Evolutionary conservation across 805 yeast genomes (phyloP).

Genomic region (Zygoascus bituminiphila): DNA sequence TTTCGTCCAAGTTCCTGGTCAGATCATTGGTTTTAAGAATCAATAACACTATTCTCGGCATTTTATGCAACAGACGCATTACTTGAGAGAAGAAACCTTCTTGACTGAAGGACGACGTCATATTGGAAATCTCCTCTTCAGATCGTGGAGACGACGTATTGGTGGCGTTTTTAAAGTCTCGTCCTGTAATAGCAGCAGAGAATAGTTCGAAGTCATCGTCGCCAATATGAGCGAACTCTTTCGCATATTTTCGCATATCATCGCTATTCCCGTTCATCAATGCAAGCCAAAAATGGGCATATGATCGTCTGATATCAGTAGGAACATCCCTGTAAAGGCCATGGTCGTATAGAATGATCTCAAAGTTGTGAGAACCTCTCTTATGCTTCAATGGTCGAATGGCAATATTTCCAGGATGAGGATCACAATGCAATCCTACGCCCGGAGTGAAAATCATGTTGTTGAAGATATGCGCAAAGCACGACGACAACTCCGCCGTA

Average conservation of each 20-base stretch:
- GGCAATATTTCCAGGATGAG: slow-evolving; percentile 95
- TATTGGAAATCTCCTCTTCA: slow-evolving; percentile 53
- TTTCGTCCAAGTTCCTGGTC: slow-evolving; percentile 81
- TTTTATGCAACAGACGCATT: slow-evolving; percentile 66
- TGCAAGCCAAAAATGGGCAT: slow-evolving; percentile 90
- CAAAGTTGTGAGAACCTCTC: slow-evolving; percentile 62
- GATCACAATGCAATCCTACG: slow-evolving; percentile 93
- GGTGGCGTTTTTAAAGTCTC: slow-evolving; percentile 73
- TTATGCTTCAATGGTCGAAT: slow-evolving; percentile 38
- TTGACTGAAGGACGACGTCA: slow-evolving; percentile 51
- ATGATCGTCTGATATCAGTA: slow-evolving; percentile 63
- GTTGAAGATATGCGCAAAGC: slow-evolving; percentile 85
- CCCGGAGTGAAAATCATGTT: slow-evolving; percentile 92
- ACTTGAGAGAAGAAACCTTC: slow-evolving; percentile 62
- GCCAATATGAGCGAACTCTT: slow-evolving; percentile 64
- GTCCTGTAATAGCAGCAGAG: slow-evolving; percentile 91
- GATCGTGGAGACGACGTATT: slow-evolving; percentile 46
- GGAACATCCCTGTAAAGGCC: slow-evolving; percentile 87
- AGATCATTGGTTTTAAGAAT: slow-evolving; percentile 91
- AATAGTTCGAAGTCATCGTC: slow-evolving; percentile 77
- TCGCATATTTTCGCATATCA: slow-evolving; percentile 66
- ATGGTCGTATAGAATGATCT: slow-evolving; percentile 87
- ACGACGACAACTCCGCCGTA: slow-evolving; percentile 69
- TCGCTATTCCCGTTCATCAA: slow-evolving; percentile 61
- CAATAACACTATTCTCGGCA: slow-evolving; percentile 80